Evolutionary conservation across 2,329 filamentous ascomycete genomes (phyloP), one percentile per base, ranked within the genome.

Genomic region (Colletotrichum sublineola): DNA sequence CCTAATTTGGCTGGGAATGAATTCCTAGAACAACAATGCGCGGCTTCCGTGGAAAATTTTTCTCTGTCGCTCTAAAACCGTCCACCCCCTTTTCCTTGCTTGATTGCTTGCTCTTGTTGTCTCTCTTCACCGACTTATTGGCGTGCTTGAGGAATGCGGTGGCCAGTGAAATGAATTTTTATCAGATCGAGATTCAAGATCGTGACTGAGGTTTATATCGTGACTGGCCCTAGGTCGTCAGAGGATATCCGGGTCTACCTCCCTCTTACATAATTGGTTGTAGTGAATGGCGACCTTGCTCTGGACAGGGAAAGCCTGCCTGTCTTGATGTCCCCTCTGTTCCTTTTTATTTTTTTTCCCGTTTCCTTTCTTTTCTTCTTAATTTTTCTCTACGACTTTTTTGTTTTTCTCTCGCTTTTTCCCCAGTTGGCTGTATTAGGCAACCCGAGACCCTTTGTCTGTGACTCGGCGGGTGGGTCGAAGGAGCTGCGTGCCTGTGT

Each of bases 51-150:
- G 58, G 58, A 24, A 56, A 72, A 36, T 40, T 33, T 44, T 56
- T 67, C n/a, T 70, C 55, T 63, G 24, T 48, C 46, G 46, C 20
- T 48, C 24, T 9, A 33, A 38, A 46, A 33, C 7, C 24, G 24
- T 24, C 36, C n/a, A 11, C 24, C 50, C 52, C 15, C 20, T 11
- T 18, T 53, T 33, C 31, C 24, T 48, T 24, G 44, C 20, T 46
- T 11, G 5, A n/a, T 5, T n/a, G 18, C 5, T 48, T 48, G 9
- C 18, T 46, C 40, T 20, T 14, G 4, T 33, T 64, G 24, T 55
- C 38, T 64, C 31, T 60, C 67, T 63, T 71, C 71, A 73, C 71
- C 68, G 71, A 73, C 71, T 73, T 46, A 57, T 67, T 71, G 71
- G 63, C 68, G 56, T 71, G 62, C 55, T 46, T 33, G 48, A 62